A percentile compares a stretch with the other conserved stretches of the same genome.
Evolutionary conservation across 2,329 filamentous ascomycete species (phyloP).

Genomic region (Paraphaeosphaeria sporulosa): DNA sequence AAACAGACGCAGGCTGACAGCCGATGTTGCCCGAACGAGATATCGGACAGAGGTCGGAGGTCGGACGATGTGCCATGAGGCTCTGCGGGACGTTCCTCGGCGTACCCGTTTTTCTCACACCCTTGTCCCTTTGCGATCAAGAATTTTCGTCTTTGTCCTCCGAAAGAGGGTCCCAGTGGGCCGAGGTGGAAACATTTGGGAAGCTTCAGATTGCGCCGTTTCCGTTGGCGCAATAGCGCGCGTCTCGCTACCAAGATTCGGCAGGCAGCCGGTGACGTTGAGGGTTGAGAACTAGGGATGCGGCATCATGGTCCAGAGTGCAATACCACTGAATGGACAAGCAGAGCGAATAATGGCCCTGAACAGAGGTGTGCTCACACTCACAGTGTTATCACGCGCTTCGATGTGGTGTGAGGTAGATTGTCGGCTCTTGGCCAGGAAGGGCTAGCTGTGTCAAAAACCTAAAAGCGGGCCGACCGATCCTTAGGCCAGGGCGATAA

Average conservation of each 20-base stretch:
- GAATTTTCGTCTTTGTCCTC: conserved; percentile 6
- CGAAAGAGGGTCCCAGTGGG: conserved; percentile 8
- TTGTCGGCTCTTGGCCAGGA: not conserved
- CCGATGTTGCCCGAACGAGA: conserved; percentile 10
- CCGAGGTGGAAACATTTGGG: not conserved
- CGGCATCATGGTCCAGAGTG: not conserved
- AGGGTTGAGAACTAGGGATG: not conserved
- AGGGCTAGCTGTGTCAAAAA: not conserved
- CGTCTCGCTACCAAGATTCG: not conserved
- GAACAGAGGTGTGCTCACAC: not conserved
- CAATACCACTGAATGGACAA: not conserved
- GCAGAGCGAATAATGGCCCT: no score
- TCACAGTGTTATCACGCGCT: not conserved
- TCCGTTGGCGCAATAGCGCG: conserved; percentile 8
- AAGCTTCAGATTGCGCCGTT: conserved; percentile 1
- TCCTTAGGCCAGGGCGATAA: not conserved
- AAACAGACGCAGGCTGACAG: not conserved
- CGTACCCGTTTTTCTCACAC: not conserved
- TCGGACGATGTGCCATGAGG: conserved; percentile 10
- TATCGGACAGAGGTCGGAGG: conserved; percentile 9
- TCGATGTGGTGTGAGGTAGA: conserved; percentile 2
- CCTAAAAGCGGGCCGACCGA: conserved; percentile 10
- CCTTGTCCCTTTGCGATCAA: conserved; percentile 4
- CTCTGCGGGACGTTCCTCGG: conserved; percentile 10
- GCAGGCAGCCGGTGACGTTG: conserved; percentile 2